These are phyloP conservation scores for Tulasnella calospora DNA, from an alignment of 768 basidiomycete genomes.

Conservation along the genomic window DNA sequence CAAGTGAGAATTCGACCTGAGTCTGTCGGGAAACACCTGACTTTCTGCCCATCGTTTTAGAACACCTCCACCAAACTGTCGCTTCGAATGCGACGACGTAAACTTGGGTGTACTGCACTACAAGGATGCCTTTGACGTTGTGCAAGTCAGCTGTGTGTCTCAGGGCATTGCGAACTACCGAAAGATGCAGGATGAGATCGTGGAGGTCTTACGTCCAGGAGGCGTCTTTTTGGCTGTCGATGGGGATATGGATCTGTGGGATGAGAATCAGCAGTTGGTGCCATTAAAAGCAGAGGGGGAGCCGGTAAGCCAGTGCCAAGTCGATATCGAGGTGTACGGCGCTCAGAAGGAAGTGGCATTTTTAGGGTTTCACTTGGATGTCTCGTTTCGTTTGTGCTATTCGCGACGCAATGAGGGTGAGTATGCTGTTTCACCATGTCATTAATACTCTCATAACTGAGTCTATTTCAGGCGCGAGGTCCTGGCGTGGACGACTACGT, in stretches of 20 bases:
- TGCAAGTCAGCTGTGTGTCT: constrained; percentile 8
- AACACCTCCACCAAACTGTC: too few species aligned
- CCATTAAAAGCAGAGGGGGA: neutral
- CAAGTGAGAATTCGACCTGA: neutral
- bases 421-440: neutral
- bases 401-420: neutral
- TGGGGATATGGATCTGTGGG: neutral
- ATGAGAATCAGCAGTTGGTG: constrained; percentile 1
- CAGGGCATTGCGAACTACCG: too few species aligned
- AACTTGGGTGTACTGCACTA: constrained; percentile 19
- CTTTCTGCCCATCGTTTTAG: neutral
- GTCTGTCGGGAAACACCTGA: neutral
- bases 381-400: neutral
- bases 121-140: constrained; percentile 9
- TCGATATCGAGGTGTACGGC: neutral
- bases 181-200: neutral
- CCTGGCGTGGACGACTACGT: neutral
- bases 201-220: too few species aligned
- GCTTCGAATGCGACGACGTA: too few species aligned
- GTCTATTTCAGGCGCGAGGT: neutral
- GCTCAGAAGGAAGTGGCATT: neutral
- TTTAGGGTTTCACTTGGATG: neutral
- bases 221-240: too few species aligned
- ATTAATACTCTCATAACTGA: neutral
- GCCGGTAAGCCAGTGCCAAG: neutral